Evolutionary conservation across 2,329 filamentous ascomycete genomes (phyloP).

Genomic region (Thielaviopsis euricoi): DNA sequence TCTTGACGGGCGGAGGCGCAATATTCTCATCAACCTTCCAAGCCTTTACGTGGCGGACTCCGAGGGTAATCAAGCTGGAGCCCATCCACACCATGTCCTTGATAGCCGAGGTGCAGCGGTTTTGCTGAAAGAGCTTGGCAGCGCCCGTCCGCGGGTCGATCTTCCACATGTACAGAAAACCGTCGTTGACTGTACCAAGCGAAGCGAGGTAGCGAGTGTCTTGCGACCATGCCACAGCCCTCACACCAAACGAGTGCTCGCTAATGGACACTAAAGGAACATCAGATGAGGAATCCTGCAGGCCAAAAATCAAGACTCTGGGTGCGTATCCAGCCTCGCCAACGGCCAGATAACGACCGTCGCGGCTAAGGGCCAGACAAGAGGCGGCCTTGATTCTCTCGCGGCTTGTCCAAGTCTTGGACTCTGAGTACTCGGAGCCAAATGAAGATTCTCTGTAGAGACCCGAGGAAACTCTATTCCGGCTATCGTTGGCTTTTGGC

Average conservation of each 20-base stretch:
- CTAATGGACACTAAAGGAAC: constrained; percentile 68
- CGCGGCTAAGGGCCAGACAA: constrained; percentile 72
- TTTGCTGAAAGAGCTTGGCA: constrained; percentile 64
- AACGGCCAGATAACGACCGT: constrained; percentile 75
- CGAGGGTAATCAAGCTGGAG: constrained; percentile 65
- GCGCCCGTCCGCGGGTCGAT: constrained; percentile 69
- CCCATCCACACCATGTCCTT: constrained; percentile 86
- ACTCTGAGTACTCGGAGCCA: constrained; percentile 36
- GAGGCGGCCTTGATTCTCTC: constrained; percentile 92
- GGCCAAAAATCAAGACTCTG: constrained; percentile 75
- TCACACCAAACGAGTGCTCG: constrained; percentile 83
- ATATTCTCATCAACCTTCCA: constrained; percentile 66
- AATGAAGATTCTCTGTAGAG: constrained; percentile 21
- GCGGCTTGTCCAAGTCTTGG: constrained; percentile 69
- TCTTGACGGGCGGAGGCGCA: constrained; percentile 45
- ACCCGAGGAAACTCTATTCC: constrained; percentile 34
- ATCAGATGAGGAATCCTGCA: constrained; percentile 65
- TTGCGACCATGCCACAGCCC: constrained; percentile 73
- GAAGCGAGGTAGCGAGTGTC: constrained; percentile 79
- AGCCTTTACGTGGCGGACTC: constrained; percentile 80
- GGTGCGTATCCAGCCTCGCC: constrained; percentile 93
- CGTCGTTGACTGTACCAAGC: constrained; percentile 77
- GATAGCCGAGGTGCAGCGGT: constrained; percentile 80
- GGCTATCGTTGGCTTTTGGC: constrained; percentile 46
- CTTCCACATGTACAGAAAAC: constrained; percentile 82